Percentiles rank a stretch among this genome's conserved stretches.
These are phyloP conservation scores for Avicennia marina DNA, from an alignment of 257 asterid genomes.

Conservation along the genomic window DNA sequence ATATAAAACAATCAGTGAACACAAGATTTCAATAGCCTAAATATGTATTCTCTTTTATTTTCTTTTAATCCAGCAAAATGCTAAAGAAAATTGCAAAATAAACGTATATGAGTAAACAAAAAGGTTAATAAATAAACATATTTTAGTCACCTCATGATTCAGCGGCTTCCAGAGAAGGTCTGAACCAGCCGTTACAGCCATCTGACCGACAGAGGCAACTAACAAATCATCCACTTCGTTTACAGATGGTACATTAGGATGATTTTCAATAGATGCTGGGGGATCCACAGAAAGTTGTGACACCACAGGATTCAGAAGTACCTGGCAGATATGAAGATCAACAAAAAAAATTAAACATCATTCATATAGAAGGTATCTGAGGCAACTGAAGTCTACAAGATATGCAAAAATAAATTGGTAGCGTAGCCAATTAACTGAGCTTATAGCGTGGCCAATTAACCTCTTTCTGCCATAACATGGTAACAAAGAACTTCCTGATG, in stretches of 20 bases:
- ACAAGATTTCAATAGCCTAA: too few species aligned
- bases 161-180: conserved; percentile 93
- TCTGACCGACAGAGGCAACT: conserved; percentile 74
- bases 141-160: conserved; percentile 73
- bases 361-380: background rate
- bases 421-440: too few species aligned
- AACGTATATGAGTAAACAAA: conserved; percentile 2
- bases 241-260: conserved; percentile 53
- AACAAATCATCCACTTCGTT: conserved; percentile 67
- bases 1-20: too few species aligned
- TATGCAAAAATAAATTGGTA: too few species aligned
- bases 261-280: conserved; percentile 44
- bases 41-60: too few species aligned
- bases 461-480: too few species aligned
- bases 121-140: background rate
- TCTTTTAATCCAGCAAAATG: too few species aligned
- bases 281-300: conserved; percentile 73
- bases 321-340: conserved; percentile 42
- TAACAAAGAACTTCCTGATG: too few species aligned
- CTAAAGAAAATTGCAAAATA: background rate
- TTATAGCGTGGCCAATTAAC: too few species aligned
- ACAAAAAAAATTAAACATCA: conserved; percentile 1
- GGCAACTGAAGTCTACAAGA: too few species aligned
- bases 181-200: conserved; percentile 92
- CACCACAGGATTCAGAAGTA: conserved; percentile 76